Evolutionary conservation across 2,329 filamentous ascomycete genomes (phyloP).

Genomic region (Aspergillus sp.): DNA sequence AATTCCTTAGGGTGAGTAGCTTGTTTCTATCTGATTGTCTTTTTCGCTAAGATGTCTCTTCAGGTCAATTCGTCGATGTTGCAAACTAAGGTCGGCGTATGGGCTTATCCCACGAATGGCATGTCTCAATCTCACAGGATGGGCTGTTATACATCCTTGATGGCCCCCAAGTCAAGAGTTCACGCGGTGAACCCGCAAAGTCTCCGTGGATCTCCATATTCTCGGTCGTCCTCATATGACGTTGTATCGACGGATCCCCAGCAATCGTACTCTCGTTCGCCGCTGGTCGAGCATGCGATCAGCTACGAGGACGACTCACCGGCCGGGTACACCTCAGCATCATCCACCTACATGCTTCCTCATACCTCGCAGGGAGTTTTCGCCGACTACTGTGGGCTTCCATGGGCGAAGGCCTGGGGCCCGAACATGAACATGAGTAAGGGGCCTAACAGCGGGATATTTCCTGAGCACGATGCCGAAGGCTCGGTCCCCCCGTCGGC

Average conservation of each 20-base stretch:
- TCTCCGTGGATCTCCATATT: conserved; percentile 17
- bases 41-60: conserved; percentile 2
- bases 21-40: neutral
- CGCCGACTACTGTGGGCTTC: conserved; percentile 25
- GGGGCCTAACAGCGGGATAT: conserved; percentile 21
- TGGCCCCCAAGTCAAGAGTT: conserved; percentile 12
- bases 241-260: conserved; percentile 18
- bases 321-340: conserved; percentile 29
- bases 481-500: conserved; percentile 19
- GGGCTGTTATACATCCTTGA: conserved; percentile 18
- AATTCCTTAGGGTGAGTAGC: conserved; percentile 69
- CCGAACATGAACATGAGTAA: conserved; percentile 20
- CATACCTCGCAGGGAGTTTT: conserved; percentile 28
- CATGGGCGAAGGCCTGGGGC: conserved; percentile 31
- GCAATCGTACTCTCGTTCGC: conserved; percentile 20
- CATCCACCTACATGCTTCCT: conserved; percentile 36
- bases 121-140: conserved; percentile 17
- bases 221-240: conserved; percentile 25
- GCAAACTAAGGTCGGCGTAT: conserved; percentile 23
- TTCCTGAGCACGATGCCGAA: conserved; percentile 28
- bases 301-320: conserved; percentile 35
- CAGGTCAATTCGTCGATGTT: conserved; percentile 35
- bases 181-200: conserved; percentile 16
- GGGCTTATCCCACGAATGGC: conserved; percentile 26
- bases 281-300: conserved; percentile 20